A percentile compares a stretch with the other conserved stretches of the same genome.
These are phyloP conservation scores for Chytriomyces sp. DNA, from an alignment of 192 early-diverging fungal species.

Conservation along the genomic window DNA sequence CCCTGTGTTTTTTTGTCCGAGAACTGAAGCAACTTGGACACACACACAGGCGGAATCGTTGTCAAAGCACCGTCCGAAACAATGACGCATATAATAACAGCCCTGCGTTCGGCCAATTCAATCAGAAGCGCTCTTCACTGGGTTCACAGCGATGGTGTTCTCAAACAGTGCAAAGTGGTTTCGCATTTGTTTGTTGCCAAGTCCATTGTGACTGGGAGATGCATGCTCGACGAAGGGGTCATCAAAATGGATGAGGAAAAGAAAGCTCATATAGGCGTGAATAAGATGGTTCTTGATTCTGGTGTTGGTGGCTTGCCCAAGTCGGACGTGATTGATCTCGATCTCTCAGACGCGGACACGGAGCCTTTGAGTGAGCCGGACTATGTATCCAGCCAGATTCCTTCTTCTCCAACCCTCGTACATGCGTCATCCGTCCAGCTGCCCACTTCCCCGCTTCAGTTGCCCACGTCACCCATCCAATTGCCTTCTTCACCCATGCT, in stretches of 20 bases:
- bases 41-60: background rate
- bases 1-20: background rate
- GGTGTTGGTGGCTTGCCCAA: background rate
- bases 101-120: background rate
- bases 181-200: background rate
- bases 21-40: background rate
- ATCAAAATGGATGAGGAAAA: background rate
- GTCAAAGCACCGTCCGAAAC: background rate
- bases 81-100: conserved; percentile 3
- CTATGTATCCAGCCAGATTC: background rate
- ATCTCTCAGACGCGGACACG: conserved; percentile 4
- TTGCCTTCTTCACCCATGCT: background rate
- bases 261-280: background rate
- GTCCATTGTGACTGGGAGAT: conserved; percentile 2
- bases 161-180: background rate
- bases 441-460: background rate
- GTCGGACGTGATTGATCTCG: background rate
- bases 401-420: background rate
- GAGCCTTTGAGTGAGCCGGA: background rate
- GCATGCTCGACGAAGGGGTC: background rate
- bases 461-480: background rate
- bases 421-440: background rate
- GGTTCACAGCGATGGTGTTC: background rate
- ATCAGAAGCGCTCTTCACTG: background rate
- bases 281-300: no score